These are phyloP conservation scores for Naganishia randhawae DNA, from an alignment of 768 basidiomycete genomes.

Conservation along the genomic window DNA sequence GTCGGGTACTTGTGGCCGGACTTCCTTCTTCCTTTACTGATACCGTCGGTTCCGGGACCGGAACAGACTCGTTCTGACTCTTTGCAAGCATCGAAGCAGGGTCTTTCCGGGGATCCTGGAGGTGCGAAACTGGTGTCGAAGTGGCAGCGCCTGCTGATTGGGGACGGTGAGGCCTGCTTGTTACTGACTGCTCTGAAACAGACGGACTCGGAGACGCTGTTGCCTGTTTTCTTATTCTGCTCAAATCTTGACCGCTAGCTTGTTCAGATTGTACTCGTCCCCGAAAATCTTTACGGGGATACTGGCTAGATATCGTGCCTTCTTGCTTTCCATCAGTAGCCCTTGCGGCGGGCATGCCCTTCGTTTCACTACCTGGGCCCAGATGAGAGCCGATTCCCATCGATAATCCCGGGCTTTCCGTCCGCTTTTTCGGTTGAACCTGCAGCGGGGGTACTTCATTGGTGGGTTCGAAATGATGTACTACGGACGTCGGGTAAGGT, in stretches of 20 bases:
- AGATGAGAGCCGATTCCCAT: background rate
- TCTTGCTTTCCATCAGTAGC: background rate
- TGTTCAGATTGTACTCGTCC: background rate
- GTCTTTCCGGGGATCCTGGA: background rate
- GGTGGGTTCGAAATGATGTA: background rate
- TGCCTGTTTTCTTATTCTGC: background rate
- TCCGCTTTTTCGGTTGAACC: constrained; percentile 4
- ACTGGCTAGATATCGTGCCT: background rate
- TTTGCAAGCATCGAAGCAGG: background rate
- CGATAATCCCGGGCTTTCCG: background rate
- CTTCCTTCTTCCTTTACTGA: constrained; percentile 5
- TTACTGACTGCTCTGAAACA: background rate
- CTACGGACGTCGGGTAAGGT: background rate
- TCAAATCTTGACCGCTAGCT: constrained; percentile 4
- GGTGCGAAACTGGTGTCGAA: background rate
- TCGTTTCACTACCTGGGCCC: too few species aligned
- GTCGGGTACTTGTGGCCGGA: background rate
- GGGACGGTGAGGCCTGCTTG: background rate
- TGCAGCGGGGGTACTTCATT: constrained; percentile 14
- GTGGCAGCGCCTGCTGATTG: background rate
- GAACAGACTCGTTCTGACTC: background rate
- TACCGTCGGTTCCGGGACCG: background rate
- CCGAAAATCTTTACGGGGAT: background rate
- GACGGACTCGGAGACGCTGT: constrained; percentile 15
- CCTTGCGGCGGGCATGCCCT: background rate